phyloP scores from a whole-genome alignment of 2,329 filamentous ascomycete species.

The Trichoderma brevicompactum region DNA sequence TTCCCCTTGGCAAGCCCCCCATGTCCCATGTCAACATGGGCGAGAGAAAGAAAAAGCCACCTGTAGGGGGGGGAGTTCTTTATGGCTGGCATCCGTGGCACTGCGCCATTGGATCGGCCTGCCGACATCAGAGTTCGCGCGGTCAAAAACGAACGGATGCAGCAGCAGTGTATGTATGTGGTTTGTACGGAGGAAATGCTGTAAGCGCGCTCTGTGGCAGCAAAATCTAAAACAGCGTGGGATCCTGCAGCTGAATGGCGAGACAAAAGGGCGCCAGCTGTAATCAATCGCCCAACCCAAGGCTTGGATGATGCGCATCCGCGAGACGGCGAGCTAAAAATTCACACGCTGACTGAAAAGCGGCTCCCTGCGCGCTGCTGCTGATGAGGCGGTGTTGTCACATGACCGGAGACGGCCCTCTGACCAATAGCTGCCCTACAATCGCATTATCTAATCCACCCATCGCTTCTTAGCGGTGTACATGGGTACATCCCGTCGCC shows the following conservation, averaged over 20 bases:
- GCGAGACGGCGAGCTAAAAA: no score
- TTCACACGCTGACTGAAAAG: no score
- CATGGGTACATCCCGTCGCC: constrained; percentile 31
- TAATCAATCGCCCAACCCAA: no score
- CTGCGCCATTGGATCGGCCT: constrained; percentile 23
- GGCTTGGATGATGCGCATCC: no score
- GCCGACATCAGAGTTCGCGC: not conserved
- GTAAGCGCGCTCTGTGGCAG: not conserved
- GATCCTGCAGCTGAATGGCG: no score
- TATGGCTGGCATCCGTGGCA: constrained; percentile 17
- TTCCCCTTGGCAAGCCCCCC: not conserved
- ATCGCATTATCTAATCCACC: constrained; percentile 2
- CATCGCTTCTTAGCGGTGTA: constrained; percentile 16
- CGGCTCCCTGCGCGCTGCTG: not conserved
- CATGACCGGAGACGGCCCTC: not conserved
- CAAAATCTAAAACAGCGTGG: no score
- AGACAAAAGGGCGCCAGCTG: no score
- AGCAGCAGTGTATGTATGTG: no score
- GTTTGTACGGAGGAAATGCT: not conserved
- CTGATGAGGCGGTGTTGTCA: constrained; percentile 31
- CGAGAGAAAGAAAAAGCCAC: not conserved
- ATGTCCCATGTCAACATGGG: not conserved
- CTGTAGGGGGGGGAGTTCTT: constrained; percentile 3
- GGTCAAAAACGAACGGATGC: not conserved
- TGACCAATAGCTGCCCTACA: not conserved